A percentile compares a stretch with the other conserved stretches of the same genome.
Conservation (phyloP, 2,329 filamentous ascomycete genomes). For the Emergomyces orientalis region DNA sequence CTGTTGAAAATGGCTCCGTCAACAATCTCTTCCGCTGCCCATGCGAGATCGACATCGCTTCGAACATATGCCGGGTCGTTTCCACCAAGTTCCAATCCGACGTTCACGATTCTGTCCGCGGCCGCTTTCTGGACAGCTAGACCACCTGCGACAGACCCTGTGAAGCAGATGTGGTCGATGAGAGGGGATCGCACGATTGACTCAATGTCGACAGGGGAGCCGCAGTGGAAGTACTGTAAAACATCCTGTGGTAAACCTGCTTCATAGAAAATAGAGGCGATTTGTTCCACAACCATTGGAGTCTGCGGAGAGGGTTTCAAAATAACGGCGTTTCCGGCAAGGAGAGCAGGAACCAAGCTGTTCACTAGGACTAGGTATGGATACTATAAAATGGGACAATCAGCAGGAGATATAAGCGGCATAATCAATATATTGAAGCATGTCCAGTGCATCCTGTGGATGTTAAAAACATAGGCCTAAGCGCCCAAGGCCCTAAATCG, state of each 20-base stretch:
- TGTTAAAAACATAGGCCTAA: too few relatives aligned
- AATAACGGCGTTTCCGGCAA: constrained; percentile 84
- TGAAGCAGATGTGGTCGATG: constrained; percentile 81
- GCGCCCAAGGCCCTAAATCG: background rate
- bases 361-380: constrained; percentile 91
- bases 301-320: constrained; percentile 93
- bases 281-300: constrained; percentile 79
- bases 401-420: constrained; percentile 12
- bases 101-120: constrained; percentile 70
- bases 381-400: constrained; percentile 51
- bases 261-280: constrained; percentile 64
- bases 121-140: constrained; percentile 78
- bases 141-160: constrained; percentile 81
- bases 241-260: constrained; percentile 76
- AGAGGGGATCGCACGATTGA: constrained; percentile 66
- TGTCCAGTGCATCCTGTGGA: background rate
- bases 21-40: constrained; percentile 90
- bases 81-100: constrained; percentile 84
- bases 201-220: constrained; percentile 67
- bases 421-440: background rate
- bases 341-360: constrained; percentile 80
- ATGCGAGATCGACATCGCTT: constrained; percentile 73
- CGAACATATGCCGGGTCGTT: constrained; percentile 92
- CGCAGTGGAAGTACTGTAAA: constrained; percentile 86
- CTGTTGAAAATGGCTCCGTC: constrained; percentile 97